Evolutionary conservation across 176 grass and related monocot genomes (phyloP).

Genomic region (Musa acuminata): DNA sequence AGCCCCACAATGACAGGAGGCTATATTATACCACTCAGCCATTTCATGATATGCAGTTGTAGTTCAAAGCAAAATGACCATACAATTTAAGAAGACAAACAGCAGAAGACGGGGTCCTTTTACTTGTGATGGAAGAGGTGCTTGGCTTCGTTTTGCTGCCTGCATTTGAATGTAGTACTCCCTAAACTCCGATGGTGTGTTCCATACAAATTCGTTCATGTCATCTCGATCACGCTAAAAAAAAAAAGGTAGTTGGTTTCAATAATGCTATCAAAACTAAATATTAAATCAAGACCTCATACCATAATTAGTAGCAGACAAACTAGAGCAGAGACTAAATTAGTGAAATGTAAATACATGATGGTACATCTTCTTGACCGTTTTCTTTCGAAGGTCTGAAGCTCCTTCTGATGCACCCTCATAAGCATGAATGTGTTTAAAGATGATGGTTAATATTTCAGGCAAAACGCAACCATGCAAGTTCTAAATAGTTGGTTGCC

Average conservation of each 20-base stretch:
- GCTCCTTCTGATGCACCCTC: background rate
- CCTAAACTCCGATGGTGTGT: constrained; percentile 69
- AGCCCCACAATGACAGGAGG: background rate
- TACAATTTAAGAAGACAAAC: constrained; percentile 3
- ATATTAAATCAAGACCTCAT: background rate
- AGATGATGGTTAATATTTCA: background rate
- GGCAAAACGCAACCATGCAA: background rate
- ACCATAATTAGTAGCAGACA: background rate
- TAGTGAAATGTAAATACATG: background rate
- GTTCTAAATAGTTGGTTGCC: background rate
- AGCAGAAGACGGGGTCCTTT: constrained; percentile 14
- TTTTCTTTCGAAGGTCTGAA: too few species aligned
- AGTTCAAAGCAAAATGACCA: background rate
- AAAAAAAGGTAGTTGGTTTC: background rate
- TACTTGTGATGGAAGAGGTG: constrained; percentile 66
- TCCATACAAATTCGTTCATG: constrained; percentile 74
- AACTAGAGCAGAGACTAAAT: background rate
- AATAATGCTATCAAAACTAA: too few species aligned
- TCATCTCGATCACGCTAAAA: constrained; percentile 66
- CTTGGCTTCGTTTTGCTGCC: constrained; percentile 84
- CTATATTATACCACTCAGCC: too few species aligned
- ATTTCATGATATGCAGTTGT: background rate
- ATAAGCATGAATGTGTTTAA: background rate
- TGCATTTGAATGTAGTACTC: constrained; percentile 99
- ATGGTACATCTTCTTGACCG: background rate